These are phyloP conservation scores for Oryza meridionalis DNA, from an alignment of 176 grass and related monocot genomes.

Conservation along the genomic window DNA sequence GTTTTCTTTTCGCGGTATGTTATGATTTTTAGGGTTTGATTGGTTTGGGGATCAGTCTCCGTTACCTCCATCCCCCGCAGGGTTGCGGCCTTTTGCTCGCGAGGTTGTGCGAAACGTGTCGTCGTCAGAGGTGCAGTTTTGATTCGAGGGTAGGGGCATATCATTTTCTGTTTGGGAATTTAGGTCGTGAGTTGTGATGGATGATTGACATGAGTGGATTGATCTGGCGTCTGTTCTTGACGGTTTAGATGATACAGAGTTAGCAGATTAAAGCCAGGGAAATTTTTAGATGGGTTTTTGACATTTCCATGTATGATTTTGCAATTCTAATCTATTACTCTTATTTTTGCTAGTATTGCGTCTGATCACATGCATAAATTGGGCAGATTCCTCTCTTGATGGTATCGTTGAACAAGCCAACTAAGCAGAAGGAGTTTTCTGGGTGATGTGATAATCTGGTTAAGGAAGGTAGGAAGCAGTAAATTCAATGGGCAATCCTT, in stretches of 20 bases:
- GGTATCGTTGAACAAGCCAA: background rate
- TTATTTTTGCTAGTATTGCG: background rate
- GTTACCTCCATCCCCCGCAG: too few species aligned
- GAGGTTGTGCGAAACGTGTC: too few species aligned
- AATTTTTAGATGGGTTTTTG: background rate
- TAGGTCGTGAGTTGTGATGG: background rate
- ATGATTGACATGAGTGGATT: background rate
- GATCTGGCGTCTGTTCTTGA: background rate
- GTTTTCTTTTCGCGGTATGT: too few species aligned
- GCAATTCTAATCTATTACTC: background rate
- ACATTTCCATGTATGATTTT: background rate
- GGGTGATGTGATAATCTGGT: background rate
- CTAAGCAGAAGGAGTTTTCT: background rate
- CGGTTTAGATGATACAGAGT: background rate
- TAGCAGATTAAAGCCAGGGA: background rate
- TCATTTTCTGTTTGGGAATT: background rate
- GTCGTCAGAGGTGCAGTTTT: background rate
- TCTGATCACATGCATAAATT: constrained; percentile 23
- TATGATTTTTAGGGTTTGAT: background rate
- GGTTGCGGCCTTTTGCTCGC: too few species aligned
- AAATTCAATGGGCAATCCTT: constrained; percentile 58
- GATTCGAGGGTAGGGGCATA: background rate
- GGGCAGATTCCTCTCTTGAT: constrained; percentile 32
- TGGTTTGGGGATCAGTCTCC: too few species aligned
- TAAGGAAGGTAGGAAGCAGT: background rate